Conservation (phyloP, 495 filamentous ascomycete species). For the Oidiodendron maius region DNA sequence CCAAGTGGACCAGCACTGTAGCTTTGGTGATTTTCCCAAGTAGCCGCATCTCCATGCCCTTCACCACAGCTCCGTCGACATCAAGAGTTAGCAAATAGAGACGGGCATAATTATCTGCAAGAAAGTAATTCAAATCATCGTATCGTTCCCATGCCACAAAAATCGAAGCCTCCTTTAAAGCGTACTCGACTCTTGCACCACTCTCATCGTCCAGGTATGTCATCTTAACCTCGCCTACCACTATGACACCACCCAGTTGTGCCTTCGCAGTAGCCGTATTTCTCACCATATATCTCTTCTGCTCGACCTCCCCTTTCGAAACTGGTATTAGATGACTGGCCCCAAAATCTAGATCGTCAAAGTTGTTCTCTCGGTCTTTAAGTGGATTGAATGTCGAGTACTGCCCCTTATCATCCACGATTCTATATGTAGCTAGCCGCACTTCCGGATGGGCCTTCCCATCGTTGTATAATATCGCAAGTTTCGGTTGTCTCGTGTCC, state of each 20-base stretch:
- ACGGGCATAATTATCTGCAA: conserved; percentile 85
- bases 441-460: conserved; percentile 54
- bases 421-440: conserved; percentile 51
- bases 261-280: conserved; percentile 40
- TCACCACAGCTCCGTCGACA: conserved; percentile 56
- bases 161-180: conserved; percentile 65
- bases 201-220: conserved; percentile 74
- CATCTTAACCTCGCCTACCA: conserved; percentile 80
- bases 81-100: conserved; percentile 75
- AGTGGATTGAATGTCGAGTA: conserved; percentile 38
- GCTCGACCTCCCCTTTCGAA: conserved; percentile 42
- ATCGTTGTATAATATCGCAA: conserved; percentile 82
- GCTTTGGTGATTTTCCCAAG: conserved; percentile 70
- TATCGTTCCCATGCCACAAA: conserved; percentile 87
- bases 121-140: conserved; percentile 70
- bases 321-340: conserved; percentile 83
- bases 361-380: conserved; percentile 40
- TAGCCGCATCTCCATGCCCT: conserved; percentile 58
- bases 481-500: conserved; percentile 61
- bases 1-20: conserved; percentile 72
- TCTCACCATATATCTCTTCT: conserved; percentile 45
- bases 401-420: conserved; percentile 45
- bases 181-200: conserved; percentile 49
- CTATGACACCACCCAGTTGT: conserved; percentile 62
- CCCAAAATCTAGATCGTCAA: conserved; percentile 63